phyloP scores from a whole-genome alignment of 495 filamentous ascomycete species.

The Penicillium egyptiacum region DNA sequence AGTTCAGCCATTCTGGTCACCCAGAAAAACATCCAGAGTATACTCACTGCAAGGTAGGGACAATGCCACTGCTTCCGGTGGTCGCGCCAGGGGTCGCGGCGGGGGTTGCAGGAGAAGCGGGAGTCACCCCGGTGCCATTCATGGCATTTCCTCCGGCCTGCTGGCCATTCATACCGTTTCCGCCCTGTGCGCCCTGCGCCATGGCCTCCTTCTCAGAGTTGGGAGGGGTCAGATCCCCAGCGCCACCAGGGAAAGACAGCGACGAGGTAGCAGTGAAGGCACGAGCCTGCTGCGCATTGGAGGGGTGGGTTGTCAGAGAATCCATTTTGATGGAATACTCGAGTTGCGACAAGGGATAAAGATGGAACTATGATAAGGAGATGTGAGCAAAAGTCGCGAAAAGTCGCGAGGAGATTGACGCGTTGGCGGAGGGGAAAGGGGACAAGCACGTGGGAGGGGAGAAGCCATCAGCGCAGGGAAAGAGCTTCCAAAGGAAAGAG shows the following conservation, averaged over 20 bases:
- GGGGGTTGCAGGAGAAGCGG: conserved; percentile 92
- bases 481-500: not conserved
- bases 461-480: not conserved
- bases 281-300: conserved; percentile 84
- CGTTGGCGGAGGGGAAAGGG: not conserved
- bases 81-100: conserved; percentile 87
- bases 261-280: conserved; percentile 87
- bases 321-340: conserved; percentile 64
- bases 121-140: conserved; percentile 82
- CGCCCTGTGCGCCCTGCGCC: conserved; percentile 50
- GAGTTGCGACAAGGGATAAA: conserved; percentile 21
- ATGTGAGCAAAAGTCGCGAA: not conserved
- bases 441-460: not conserved
- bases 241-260: conserved; percentile 84
- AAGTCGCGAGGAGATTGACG: not conserved
- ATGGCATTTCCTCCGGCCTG: conserved; percentile 62
- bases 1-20: conserved; percentile 49
- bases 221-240: conserved; percentile 76
- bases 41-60: conserved; percentile 98
- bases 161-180: conserved; percentile 53
- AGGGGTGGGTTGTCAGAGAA: conserved; percentile 82
- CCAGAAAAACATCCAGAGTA: conserved; percentile 53
- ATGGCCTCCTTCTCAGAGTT: conserved; percentile 61
- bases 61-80: conserved; percentile 82
- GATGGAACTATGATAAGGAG: conserved; percentile 5